Base-by-base conservation (phyloP, 345 rosid genomes). In the Eucalyptus sideroxylon region DNA sequence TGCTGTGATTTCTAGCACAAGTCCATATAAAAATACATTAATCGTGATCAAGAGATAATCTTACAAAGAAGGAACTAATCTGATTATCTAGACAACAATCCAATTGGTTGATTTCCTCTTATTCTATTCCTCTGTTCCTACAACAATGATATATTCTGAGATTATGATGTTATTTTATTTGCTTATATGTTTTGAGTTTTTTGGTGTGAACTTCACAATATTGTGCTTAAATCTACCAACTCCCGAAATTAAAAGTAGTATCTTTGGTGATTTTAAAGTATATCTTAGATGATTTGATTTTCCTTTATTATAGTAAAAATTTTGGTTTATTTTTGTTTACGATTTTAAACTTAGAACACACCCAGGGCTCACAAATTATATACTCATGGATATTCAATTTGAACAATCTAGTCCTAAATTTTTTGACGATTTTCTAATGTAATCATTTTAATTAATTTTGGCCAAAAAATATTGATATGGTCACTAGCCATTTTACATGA, bases 381-480 rank as follows among this genome's bases (percentile, higher is more conserved):
- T 37, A 37, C 40, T 37, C 40, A 4, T 37, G 40, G 40, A 37
- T 37, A 37, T 67, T 31, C 3, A 4, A 0, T 44, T 44, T 8
- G 45, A 9, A 0, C 5, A 31, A 15, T 67, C 8, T 67, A 67
- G 17, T 62, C 10, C 3, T 62, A 62, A 14, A 0, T 4, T 7
- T 30, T 65, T n/a, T 6, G 3, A 7, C 4, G 0, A 69, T 9
- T 69, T 69, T 30, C 0, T 0, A 51, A 51, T 51, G 9, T 51
- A 51, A 51, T 40, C 1, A 1, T 40, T 40, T 1, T 1, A 0
- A 1, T 1, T 8, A 50, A 16, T 50, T 50, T 50, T 16, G 19
- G 0, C 53, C 7, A 0, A 0, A 50, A 50, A 50, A 5, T 50
- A 1, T 1, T 2, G 2, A 1, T 49, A 49, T 49, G 50, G 0